Base-by-base conservation (phyloP, 257 asterid species). In the Nicotiana otophora region DNA sequence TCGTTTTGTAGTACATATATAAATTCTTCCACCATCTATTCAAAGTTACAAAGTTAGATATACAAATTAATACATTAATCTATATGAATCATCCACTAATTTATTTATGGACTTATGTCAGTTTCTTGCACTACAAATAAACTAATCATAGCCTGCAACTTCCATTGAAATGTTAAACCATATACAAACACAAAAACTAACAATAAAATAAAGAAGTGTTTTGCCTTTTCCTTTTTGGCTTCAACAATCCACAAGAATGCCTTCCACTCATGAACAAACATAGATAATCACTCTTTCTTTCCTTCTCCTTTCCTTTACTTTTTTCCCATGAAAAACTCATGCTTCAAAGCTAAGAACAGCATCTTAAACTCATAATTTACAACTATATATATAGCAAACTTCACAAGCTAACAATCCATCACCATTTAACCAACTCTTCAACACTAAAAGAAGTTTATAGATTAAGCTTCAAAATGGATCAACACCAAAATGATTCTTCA, bases 221-320 rank as follows among this genome's bases (percentile, higher is more conserved):
- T 72, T 72, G 23, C 14, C 36, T 46, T 72, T 72, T 46, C 78
- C 36, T 20, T 72, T 46, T 42, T 20, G 78, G 20, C 14, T 72
- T 72, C 78, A 72, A 74, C 0, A 7, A 14, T 14, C 28, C 42
- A 26, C 3, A 23, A 74, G 16, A 85, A 23, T 70, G 86, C 67
- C 88, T 72, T 83, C 3, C 78, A 81, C 89, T 84, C 90, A 78
- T 85, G 82, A 81, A 17, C 82, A 85, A 80, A 51, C 75, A 61
- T 42, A 68, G 82, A 20, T 30, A 66, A 19, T 36, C 82, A 53
- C 81, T 75, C 84, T 67, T 83, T 67, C 81, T 83, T 82, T 83
- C 79, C 84, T 78, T 80, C 79, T 84, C 19, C 82, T 81, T 82
- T 81, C 76, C 84, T 74, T 82, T 57, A 8, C 69, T 84, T 84